Evolutionary conservation across 2,329 filamentous ascomycete genomes (phyloP).

Genomic region (Cladosporium sp.): DNA sequence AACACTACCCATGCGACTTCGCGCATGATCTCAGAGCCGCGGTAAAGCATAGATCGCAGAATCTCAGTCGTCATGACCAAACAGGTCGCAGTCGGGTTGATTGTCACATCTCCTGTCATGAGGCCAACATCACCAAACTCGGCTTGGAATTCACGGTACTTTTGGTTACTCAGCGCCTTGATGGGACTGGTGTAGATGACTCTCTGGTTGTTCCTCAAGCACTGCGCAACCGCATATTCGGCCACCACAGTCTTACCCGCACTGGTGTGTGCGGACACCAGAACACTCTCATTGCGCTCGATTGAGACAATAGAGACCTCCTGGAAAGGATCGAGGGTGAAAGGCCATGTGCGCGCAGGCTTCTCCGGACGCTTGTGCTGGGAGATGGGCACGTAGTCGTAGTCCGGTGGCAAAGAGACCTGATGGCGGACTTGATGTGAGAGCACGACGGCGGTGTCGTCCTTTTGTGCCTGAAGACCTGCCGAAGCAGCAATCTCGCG

Average conservation of each 20-base stretch:
- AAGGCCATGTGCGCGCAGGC: conserved; percentile 81
- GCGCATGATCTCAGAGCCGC: conserved; percentile 98
- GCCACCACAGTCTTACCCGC: conserved; percentile 98
- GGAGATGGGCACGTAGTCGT: conserved; percentile 78
- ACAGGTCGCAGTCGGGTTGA: conserved; percentile 97
- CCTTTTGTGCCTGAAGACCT: conserved; percentile 64
- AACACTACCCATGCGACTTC: conserved; percentile 99
- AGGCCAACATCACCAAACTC: conserved; percentile 96
- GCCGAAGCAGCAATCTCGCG: conserved; percentile 81
- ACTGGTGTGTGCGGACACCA: conserved; percentile 96
- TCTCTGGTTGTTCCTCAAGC: conserved; percentile 93
- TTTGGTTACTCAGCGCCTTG: conserved; percentile 98
- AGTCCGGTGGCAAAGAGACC: conserved; percentile 85
- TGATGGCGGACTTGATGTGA: conserved; percentile 99
- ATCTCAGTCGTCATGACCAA: conserved; percentile 99
- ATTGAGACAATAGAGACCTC: conserved; percentile 93
- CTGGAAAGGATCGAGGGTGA: conserved; percentile 96
- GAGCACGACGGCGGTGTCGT: conserved; percentile 72
- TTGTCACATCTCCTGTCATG: conserved; percentile 99
- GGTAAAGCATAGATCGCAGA: conserved; percentile 96
- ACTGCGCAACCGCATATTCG: conserved; percentile 97
- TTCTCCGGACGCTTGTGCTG: conserved; percentile 87
- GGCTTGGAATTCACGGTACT: conserved; percentile 92
- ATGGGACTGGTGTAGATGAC: conserved; percentile 99
- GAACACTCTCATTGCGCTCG: conserved; percentile 90